Evolutionary conservation across 371 early-diverging fungal species (phyloP).

Genomic region (Mucor plumbeus): DNA sequence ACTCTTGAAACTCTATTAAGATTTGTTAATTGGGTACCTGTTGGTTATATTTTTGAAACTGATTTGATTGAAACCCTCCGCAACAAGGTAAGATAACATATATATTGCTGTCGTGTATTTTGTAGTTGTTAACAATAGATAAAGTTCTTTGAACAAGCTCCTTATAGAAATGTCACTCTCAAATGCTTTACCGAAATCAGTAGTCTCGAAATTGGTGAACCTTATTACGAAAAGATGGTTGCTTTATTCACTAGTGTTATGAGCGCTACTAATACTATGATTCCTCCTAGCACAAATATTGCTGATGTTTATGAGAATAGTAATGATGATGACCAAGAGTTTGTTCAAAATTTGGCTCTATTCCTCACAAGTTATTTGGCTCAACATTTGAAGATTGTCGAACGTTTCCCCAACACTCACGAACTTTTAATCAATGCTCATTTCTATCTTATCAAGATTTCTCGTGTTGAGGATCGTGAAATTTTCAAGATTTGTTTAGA

Average conservation of each 20-base stretch:
- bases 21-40: constrained; percentile 97
- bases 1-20: constrained; percentile 93
- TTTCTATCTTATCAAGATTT: constrained; percentile 87
- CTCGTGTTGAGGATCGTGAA: constrained; percentile 93
- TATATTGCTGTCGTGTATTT: background rate
- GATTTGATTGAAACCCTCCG: constrained; percentile 87
- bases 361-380: constrained; percentile 86
- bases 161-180: constrained; percentile 91
- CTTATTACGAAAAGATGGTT: constrained; percentile 85
- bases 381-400: constrained; percentile 74
- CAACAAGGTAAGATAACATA: constrained; percentile 63
- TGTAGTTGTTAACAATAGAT: background rate
- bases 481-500: constrained; percentile 98
- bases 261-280: constrained; percentile 67
- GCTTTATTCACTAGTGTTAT: constrained; percentile 82
- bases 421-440: constrained; percentile 85
- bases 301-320: constrained; percentile 83
- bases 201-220: constrained; percentile 72
- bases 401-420: constrained; percentile 60
- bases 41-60: constrained; percentile 97
- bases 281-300: constrained; percentile 64
- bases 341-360: constrained; percentile 46
- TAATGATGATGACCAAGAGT: constrained; percentile 89
- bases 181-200: constrained; percentile 97
- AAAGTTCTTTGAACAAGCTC: constrained; percentile 81